Conservation (phyloP, 2,329 filamentous ascomycete species). For the Phaeosphaeria sp. region DNA sequence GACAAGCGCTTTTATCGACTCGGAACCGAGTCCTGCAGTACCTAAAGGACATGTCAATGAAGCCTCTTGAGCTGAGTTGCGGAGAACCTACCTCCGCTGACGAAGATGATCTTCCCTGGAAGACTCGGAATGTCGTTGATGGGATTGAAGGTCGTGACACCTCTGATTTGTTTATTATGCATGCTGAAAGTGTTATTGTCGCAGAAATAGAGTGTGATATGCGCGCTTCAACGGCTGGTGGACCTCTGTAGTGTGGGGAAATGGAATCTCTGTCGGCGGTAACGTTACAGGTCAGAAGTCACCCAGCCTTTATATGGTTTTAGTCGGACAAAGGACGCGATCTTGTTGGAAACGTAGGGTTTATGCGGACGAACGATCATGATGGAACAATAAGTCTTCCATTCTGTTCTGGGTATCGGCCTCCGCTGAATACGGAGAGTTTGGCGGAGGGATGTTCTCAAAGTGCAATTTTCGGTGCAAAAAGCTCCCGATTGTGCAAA, state of each 20-base stretch:
- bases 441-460: background rate
- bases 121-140: conserved; percentile 25
- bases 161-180: background rate
- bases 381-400: background rate
- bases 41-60: conserved; percentile 25
- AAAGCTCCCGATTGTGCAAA: background rate
- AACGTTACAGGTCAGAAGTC: too few species aligned
- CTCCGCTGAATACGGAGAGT: background rate
- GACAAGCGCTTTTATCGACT: conserved; percentile 49
- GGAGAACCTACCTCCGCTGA: conserved; percentile 27
- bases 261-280: too few species aligned
- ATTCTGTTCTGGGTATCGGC: background rate
- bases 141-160: conserved; percentile 15
- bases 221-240: too few species aligned
- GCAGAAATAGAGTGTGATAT: too few species aligned
- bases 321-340: background rate
- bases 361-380: background rate
- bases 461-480: background rate
- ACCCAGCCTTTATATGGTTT: background rate
- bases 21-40: conserved; percentile 54
- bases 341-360: background rate
- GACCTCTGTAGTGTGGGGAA: background rate
- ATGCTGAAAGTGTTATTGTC: background rate
- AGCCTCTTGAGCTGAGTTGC: background rate
- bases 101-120: conserved; percentile 27